These are phyloP conservation scores for Fusarium coffeatum DNA, from an alignment of 2,329 filamentous ascomycete species.

Conservation along the genomic window DNA sequence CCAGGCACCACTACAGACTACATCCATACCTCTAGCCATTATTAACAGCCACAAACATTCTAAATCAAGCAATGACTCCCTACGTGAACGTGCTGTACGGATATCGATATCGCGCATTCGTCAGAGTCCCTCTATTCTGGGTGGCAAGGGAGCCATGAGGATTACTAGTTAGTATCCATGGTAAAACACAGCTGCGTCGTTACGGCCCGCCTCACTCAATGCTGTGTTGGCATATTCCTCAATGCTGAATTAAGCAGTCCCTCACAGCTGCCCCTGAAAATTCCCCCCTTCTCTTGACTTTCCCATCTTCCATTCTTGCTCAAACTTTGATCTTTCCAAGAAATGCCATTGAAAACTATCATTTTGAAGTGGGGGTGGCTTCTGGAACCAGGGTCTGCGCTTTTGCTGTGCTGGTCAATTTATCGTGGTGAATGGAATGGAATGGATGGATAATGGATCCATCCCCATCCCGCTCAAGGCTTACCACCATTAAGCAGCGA, in stretches of 20 bases:
- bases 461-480: conserved; percentile 27
- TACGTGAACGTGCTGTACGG: conserved; percentile 4
- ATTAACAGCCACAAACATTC: conserved; percentile 29
- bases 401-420: conserved; percentile 30
- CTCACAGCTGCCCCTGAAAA: background rate
- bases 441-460: conserved; percentile 33
- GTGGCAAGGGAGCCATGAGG: conserved; percentile 34
- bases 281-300: conserved; percentile 3
- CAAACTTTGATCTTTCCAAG: conserved; percentile 3
- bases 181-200: conserved; percentile 22
- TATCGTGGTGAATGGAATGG: conserved; percentile 26
- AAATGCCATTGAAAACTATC: conserved; percentile 23
- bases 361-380: conserved; percentile 32
- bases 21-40: background rate
- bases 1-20: background rate
- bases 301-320: conserved; percentile 4
- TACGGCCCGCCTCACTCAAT: conserved; percentile 33
- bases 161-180: background rate
- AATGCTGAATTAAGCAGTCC: conserved; percentile 14
- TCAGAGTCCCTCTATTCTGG: conserved; percentile 11
- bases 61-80: conserved; percentile 1
- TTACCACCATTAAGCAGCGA: conserved; percentile 32
- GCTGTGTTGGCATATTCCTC: conserved; percentile 24
- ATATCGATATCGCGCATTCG: conserved; percentile 21
- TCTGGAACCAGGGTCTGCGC: conserved; percentile 18